Evolutionary conservation across 176 grass and related monocot species (phyloP).

Genomic region (Microstegium vimineum): DNA sequence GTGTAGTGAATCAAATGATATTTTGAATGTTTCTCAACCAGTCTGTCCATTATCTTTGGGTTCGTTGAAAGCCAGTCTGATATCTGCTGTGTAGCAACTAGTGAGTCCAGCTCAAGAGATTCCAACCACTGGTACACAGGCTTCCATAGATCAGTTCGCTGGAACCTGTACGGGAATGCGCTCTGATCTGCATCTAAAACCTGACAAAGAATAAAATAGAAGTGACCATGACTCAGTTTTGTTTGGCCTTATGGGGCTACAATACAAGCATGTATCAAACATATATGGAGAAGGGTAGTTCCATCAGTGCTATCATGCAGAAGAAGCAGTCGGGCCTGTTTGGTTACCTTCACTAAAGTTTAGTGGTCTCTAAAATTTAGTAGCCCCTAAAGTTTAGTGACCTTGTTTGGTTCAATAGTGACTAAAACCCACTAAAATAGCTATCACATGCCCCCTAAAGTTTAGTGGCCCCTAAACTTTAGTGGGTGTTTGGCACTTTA

Average conservation of each 20-base stretch:
- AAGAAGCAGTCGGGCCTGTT: too few species aligned
- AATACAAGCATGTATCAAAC: not conserved
- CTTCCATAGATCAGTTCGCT: slow-evolving; percentile 91
- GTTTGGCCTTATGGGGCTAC: not conserved
- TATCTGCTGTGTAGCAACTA: slow-evolving; percentile 73
- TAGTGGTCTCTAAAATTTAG: too few species aligned
- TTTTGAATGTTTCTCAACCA: slow-evolving; percentile 89
- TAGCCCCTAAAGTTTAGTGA: too few species aligned
- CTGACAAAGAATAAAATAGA: slow-evolving; percentile 36
- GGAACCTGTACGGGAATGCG: slow-evolving; percentile 84
- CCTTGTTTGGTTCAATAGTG: too few species aligned
- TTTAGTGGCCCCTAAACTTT: too few species aligned
- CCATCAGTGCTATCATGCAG: not conserved
- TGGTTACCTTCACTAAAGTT: too few species aligned
- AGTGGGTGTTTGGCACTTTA: too few species aligned
- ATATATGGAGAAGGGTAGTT: not conserved
- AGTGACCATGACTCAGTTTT: not conserved
- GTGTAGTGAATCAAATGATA: slow-evolving; percentile 97
- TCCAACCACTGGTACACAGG: slow-evolving; percentile 88
- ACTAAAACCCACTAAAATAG: too few species aligned
- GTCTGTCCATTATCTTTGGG: slow-evolving; percentile 51
- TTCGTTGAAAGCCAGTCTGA: slow-evolving; percentile 78
- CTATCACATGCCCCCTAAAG: too few species aligned
- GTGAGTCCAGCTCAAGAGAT: slow-evolving; percentile 61
- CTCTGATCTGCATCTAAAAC: slow-evolving; percentile 58